These are phyloP conservation scores for Lodderomyces pseudojiufengensis DNA, from an alignment of 1,139 yeast genomes.

Conservation along the genomic window DNA sequence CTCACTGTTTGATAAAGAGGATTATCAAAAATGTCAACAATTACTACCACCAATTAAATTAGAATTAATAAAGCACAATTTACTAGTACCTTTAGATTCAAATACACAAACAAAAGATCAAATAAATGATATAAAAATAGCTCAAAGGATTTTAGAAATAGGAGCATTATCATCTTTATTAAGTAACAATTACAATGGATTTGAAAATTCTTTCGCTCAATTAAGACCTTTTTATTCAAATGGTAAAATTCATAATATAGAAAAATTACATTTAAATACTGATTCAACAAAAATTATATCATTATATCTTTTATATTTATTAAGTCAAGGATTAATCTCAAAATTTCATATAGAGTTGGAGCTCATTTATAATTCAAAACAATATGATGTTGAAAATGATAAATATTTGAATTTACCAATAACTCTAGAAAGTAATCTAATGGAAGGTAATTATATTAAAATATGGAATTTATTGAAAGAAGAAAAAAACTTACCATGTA, in stretches of 20 bases:
- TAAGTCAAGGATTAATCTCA: slow-evolving; percentile 81
- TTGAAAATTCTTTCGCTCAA: slow-evolving; percentile 72
- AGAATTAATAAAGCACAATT: slow-evolving; percentile 71
- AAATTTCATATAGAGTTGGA: slow-evolving; percentile 90
- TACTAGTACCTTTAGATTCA: slow-evolving; percentile 64
- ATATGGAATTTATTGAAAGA: slow-evolving; percentile 76
- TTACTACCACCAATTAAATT: slow-evolving; percentile 71
- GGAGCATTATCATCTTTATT: slow-evolving; percentile 80
- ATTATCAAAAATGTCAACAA: slow-evolving; percentile 58
- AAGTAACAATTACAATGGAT: slow-evolving; percentile 55
- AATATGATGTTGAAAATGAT: slow-evolving; percentile 44
- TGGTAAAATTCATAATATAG: slow-evolving; percentile 42
- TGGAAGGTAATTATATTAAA: slow-evolving; percentile 95
- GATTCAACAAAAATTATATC: slow-evolving; percentile 73
- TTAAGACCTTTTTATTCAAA: slow-evolving; percentile 69
- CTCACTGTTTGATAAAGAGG: slow-evolving; percentile 54
- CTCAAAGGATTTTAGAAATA: slow-evolving; percentile 79
- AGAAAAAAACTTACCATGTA: slow-evolving; percentile 49
- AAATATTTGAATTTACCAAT: slow-evolving; percentile 77
- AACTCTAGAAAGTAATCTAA: slow-evolving; percentile 84
- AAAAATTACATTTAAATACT: slow-evolving; percentile 45
- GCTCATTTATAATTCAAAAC: slow-evolving; percentile 51
- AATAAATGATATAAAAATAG: slow-evolving; percentile 68
- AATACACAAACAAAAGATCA: slow-evolving; percentile 38
- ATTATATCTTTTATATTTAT: slow-evolving; percentile 67